Conservation (phyloP, 345 rosid species). For the Eucalyptus pauciflora region DNA sequence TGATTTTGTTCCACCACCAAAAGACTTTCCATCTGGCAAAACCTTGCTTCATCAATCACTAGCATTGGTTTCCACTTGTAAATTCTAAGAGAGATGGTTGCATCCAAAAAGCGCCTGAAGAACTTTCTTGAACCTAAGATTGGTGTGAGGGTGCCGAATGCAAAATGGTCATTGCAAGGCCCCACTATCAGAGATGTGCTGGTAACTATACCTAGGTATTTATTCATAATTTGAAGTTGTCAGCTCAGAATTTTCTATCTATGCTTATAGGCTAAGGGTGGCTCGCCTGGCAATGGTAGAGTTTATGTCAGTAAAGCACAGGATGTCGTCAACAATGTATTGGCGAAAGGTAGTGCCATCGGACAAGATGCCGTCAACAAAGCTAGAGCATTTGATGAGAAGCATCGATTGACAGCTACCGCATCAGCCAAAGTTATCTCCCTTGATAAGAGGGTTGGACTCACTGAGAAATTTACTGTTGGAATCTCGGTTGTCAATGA, state of each 20-base stretch:
- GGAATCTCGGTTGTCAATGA: slow-evolving; percentile 85
- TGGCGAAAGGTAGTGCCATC: slow-evolving; percentile 85
- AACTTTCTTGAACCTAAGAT: background rate
- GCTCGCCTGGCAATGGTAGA: slow-evolving; percentile 40
- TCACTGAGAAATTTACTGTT: slow-evolving; percentile 74
- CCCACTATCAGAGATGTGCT: background rate
- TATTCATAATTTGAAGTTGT: background rate
- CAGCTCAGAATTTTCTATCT: background rate
- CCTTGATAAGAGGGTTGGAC: slow-evolving; percentile 72
- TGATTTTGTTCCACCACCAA: background rate
- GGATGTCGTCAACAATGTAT: slow-evolving; percentile 64
- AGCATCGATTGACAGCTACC: slow-evolving; percentile 68
- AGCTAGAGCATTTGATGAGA: slow-evolving; percentile 91
- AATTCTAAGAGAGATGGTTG: background rate
- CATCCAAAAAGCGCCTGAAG: background rate
- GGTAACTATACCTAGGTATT: background rate
- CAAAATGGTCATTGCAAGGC: background rate
- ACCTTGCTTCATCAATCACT: background rate
- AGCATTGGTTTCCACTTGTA: background rate
- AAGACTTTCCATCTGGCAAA: background rate
- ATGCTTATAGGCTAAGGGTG: slow-evolving; percentile 36
- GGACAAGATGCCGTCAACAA: slow-evolving; percentile 89
- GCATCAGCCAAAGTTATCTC: slow-evolving; percentile 89
- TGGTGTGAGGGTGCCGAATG: background rate
- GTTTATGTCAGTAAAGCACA: slow-evolving; percentile 77